These are phyloP conservation scores for Ophiostoma piceae DNA, from an alignment of 2,329 filamentous ascomycete genomes.

Conservation along the genomic window DNA sequence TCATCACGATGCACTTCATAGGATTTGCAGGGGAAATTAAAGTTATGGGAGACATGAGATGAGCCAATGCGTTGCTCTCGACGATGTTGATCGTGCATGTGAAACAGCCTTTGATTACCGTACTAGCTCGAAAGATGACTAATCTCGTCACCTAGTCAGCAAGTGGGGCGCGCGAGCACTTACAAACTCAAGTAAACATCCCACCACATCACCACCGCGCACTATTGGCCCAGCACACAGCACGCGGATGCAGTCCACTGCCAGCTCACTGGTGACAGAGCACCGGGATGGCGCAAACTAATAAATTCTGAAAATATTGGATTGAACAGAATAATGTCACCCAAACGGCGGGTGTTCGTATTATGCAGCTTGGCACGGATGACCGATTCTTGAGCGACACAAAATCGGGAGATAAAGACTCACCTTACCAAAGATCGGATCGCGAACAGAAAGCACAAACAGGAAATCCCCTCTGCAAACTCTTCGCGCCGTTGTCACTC, in stretches of 20 bases:
- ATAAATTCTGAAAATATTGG: not conserved
- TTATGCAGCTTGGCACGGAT: not conserved
- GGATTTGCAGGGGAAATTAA: not conserved
- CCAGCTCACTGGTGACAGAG: not conserved
- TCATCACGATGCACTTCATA: not conserved
- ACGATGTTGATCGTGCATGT: not conserved
- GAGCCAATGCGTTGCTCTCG: not conserved
- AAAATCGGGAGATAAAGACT: not conserved
- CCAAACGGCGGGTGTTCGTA: not conserved
- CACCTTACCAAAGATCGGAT: not conserved
- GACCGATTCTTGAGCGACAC: not conserved
- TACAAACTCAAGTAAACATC: slow-evolving; percentile 7
- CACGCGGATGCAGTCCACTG: not conserved
- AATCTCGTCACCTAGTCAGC: slow-evolving; percentile 7
- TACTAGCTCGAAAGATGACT: not conserved
- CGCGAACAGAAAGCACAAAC: not conserved
- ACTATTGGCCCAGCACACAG: not conserved
- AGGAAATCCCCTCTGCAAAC: slow-evolving; percentile 1
- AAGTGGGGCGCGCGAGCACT: not conserved
- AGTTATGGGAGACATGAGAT: not conserved
- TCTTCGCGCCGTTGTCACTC: not conserved
- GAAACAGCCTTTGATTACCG: not conserved
- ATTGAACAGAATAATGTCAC: not conserved
- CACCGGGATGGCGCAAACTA: not conserved
- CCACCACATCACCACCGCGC: not conserved